Percentiles rank a stretch among this genome's conserved stretches.
Conservation (phyloP, 768 basidiomycete genomes). For the Hygrocybe punicea region DNA sequence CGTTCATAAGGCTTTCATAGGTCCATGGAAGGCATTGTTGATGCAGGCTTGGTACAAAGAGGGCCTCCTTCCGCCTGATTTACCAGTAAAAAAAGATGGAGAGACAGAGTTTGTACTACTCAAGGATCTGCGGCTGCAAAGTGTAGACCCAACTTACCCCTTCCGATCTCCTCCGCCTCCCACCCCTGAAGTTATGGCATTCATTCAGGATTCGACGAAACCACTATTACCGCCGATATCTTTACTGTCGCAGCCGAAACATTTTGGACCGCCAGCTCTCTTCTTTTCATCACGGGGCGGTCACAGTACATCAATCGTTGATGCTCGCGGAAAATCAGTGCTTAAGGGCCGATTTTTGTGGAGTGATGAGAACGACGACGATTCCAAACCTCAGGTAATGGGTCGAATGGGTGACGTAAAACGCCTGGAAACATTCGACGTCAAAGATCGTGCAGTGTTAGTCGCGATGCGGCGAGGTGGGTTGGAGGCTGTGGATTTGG, state of each 20-base stretch:
- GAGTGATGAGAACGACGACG: slow-evolving; percentile 60
- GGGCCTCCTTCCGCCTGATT: slow-evolving; percentile 73
- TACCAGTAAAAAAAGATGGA: slow-evolving; percentile 76
- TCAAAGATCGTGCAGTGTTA: slow-evolving; percentile 68
- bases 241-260: slow-evolving; percentile 69
- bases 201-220: slow-evolving; percentile 37
- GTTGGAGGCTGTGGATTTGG: slow-evolving; percentile 73
- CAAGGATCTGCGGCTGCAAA: slow-evolving; percentile 72
- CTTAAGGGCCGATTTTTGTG: slow-evolving; percentile 77
- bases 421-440: slow-evolving; percentile 78
- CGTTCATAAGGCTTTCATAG: slow-evolving; percentile 36
- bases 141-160: slow-evolving; percentile 77
- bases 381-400: slow-evolving; percentile 29
- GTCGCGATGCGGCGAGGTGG: slow-evolving; percentile 87
- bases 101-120: slow-evolving; percentile 65
- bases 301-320: slow-evolving; percentile 84
- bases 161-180: slow-evolving; percentile 53
- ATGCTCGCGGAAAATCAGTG: slow-evolving; percentile 80
- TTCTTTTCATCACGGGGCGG: slow-evolving; percentile 89
- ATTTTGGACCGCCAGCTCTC: slow-evolving; percentile 82
- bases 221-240: slow-evolving; percentile 72
- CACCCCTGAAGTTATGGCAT: slow-evolving; percentile 14
- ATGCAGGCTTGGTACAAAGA: slow-evolving; percentile 92
- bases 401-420: slow-evolving; percentile 77
- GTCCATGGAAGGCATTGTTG: slow-evolving; percentile 82